Conservation (phyloP, 2,329 filamentous ascomycete species). For the Annulohypoxylon truncatum region DNA sequence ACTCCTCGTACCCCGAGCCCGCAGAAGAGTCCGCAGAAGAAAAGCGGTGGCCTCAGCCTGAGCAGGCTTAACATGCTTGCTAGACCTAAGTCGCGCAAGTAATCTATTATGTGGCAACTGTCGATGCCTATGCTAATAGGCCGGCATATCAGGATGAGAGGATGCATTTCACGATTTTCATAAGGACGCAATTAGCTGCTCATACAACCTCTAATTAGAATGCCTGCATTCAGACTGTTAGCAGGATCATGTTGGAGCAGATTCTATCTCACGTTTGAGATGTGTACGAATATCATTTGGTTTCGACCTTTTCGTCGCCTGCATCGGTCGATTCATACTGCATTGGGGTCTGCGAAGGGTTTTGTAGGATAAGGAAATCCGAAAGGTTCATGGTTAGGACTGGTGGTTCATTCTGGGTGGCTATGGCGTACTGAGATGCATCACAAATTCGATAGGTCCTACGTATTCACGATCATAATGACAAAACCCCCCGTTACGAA, state of each 20-base stretch:
- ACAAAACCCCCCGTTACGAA: conserved; percentile 11
- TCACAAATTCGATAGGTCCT: conserved; percentile 24
- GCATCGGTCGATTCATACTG: conserved; percentile 20
- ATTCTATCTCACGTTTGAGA: conserved; percentile 15
- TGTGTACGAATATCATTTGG: conserved; percentile 4
- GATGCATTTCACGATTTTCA: conserved; percentile 11
- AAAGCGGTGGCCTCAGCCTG: conserved; percentile 63
- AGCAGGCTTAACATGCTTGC: conserved; percentile 72
- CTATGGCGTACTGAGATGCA: conserved; percentile 7
- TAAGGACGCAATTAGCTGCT: conserved; percentile 1
- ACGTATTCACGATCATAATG: conserved; percentile 34
- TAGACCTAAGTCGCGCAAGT: conserved; percentile 67
- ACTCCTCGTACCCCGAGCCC: conserved; percentile 55
- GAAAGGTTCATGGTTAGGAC: conserved; percentile 5
- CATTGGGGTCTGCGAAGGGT: conserved; percentile 25
- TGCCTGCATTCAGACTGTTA: conserved; percentile 28
- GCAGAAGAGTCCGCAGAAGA: conserved; percentile 63
- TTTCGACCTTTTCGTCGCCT: background rate
- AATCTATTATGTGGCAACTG: conserved; percentile 28
- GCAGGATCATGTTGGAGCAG: conserved; percentile 21
- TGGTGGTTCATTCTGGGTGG: conserved; percentile 20
- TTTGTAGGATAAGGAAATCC: conserved; percentile 34
- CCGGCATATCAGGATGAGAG: background rate
- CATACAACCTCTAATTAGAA: conserved; percentile 6
- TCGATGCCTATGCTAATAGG: background rate